Evolutionary conservation across 2,329 filamentous ascomycete genomes (phyloP), one percentile per base, ranked within the genome.

Genomic region (Thelonectria olida): DNA sequence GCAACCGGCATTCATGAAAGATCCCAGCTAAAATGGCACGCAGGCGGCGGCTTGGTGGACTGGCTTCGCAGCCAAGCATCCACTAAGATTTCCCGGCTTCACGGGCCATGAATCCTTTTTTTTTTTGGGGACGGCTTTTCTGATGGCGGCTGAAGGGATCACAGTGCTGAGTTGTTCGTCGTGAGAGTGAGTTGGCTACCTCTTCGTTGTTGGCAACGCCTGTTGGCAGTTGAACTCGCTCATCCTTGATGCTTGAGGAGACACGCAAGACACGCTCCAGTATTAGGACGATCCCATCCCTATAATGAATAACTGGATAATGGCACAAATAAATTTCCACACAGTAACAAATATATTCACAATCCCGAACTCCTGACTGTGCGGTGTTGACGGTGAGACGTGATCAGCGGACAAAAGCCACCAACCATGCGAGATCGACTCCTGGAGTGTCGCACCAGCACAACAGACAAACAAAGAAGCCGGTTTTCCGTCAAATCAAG

Each of bases 361-460:
- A 20, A 8, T 15, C 15, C 27, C 31, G 53, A 48, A 22, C 53
- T 25, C 12, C 25, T 38, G 34, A 41, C 36, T 55, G 36, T 55
- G 52, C 53, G 53, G 53, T 38, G 53, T 36, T 28, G 53, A 55
- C 42, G 53, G 44, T 36, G 45, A 31, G 39, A 20, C 20, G 39
- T 19, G 10, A 42, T n/a, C n/a, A n/a, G n/a, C n/a, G n/a, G 13
- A 23, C 39, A 25, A 23, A 25, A 12, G 28, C 51, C 50, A 31
- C 9, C 17, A 23, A 39, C 51, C 31, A 28, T 60, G 45, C 28
- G 45, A 38, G 57, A 60, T 59, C 31, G 25, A 49, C 38, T 31
- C 36, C 15, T 44, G 42, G 51, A 38, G 45, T 39, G 58, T 60
- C 58, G 47, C 51, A 55, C 51, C 51, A 60, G 38, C 50, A 59